Evolutionary conservation across 352 stramenopile species (phyloP), one percentile per base, ranked within the genome.

Genomic region (Globisporangium nodosum): DNA sequence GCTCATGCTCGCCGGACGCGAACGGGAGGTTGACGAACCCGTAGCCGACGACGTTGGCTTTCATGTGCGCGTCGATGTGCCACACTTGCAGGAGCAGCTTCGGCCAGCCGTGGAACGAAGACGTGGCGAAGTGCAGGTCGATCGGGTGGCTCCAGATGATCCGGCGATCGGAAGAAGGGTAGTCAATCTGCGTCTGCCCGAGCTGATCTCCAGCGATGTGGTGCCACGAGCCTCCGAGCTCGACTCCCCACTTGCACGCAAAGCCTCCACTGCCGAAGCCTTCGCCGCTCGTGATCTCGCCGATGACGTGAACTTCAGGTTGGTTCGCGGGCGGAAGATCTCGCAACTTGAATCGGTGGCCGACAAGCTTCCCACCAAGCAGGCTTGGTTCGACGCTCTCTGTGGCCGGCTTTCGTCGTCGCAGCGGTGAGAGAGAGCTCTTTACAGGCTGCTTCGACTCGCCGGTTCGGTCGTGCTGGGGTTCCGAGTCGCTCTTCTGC

Each of bases 301-400:
- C 78, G 31, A 89, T 73, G 30, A 89, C 66, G 53, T 92, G 79
- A 15, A 92, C 72, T 70, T 92, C 78, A 16, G 76, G 75, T 46
- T 90, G 81, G 11, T 76, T 63, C 4, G 65, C 58, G 16, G 76
- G 76, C 27, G 70, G 62, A 5, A 82, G 59, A 12, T 42, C 40
- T 37, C 73, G 61, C 7, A 76, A 46, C 40, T 73, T 61, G 6
- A 54, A 12, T 13, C 61, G 49, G 45, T 58, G 51, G 9, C 20
- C 37, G 24, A 33, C 47, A 33, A 46, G 9, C 6, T 45, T 33
- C 12, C 40, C 42, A 62, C 27, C 39, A 20, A 16, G 48, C 5
- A 3, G 48, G 20, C 24, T 33, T 9, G 16, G 21, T 30, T 39
- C 31, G 31, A 24, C 31, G 16, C 27, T 16, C 49, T 31, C 37